Conservation (phyloP, 148 eudicot genomes). For the Hydrangea macrophylla region DNA sequence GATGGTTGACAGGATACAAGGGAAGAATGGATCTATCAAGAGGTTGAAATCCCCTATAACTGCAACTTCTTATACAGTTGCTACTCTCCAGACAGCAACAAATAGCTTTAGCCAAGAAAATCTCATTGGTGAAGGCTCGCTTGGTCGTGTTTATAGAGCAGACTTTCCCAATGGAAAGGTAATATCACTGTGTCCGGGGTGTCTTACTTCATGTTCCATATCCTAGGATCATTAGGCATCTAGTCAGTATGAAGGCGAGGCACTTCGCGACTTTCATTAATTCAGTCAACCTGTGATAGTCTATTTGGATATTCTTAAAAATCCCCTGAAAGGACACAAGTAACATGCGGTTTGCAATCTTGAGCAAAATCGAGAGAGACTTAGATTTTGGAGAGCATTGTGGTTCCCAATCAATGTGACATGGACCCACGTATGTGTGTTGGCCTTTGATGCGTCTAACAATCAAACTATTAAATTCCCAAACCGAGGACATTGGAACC, state of each 20-base stretch:
- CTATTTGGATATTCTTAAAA: not conserved
- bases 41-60: constrained; percentile 77
- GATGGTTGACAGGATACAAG: constrained; percentile 52
- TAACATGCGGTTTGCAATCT: not conserved
- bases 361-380: not conserved
- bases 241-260: no score
- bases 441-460: no score
- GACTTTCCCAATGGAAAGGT: constrained; percentile 97
- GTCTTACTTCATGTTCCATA: not conserved
- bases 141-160: constrained; percentile 96
- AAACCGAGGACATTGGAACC: no score
- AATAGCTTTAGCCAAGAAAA: constrained; percentile 95
- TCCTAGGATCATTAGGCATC: no score
- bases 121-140: constrained; percentile 93
- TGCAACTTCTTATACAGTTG: constrained; percentile 85
- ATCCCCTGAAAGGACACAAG: no score
- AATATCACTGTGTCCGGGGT: constrained; percentile 6
- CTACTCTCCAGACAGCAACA: constrained; percentile 87
- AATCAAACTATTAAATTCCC: no score
- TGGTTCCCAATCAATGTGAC: not conserved
- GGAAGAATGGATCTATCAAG: constrained; percentile 74
- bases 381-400: constrained; percentile 9
- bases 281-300: no score
- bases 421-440: no score
- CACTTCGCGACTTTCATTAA: no score